Conservation (phyloP, 148 eudicot genomes). For the Rhododendron molle region DNA sequence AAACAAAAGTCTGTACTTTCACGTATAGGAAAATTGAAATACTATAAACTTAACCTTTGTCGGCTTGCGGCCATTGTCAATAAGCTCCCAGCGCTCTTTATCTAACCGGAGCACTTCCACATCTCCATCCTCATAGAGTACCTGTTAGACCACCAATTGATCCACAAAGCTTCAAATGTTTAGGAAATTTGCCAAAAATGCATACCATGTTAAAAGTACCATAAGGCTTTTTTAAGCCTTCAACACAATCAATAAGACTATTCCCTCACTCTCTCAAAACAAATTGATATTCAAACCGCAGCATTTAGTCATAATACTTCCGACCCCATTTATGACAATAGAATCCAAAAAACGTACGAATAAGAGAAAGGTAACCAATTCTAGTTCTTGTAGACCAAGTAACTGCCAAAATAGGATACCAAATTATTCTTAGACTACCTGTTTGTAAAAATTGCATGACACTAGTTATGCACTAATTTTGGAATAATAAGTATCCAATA, state of each 20-base stretch:
- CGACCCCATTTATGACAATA: not conserved
- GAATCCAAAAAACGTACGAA: not conserved
- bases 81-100: constrained; percentile 81
- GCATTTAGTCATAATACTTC: not conserved
- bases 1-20: not conserved
- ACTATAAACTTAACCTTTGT: constrained; percentile 36
- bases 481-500: not conserved
- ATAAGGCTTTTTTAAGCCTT: not conserved
- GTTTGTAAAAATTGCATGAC: not conserved
- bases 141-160: constrained; percentile 29
- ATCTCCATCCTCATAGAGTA: constrained; percentile 81
- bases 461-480: not conserved
- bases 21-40: not conserved
- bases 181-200: not conserved
- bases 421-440: not conserved
- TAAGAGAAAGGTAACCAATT: not conserved
- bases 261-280: not conserved
- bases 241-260: not conserved
- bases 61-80: constrained; percentile 40
- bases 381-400: not conserved
- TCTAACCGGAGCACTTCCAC: constrained; percentile 80
- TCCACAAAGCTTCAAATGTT: not conserved
- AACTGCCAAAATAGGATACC: not conserved
- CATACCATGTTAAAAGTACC: not conserved
- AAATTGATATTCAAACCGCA: not conserved